Evolutionary conservation across 495 filamentous ascomycete genomes (phyloP), one percentile per base, ranked within the genome.

Genomic region (Annulohypoxylon maeteangense): DNA sequence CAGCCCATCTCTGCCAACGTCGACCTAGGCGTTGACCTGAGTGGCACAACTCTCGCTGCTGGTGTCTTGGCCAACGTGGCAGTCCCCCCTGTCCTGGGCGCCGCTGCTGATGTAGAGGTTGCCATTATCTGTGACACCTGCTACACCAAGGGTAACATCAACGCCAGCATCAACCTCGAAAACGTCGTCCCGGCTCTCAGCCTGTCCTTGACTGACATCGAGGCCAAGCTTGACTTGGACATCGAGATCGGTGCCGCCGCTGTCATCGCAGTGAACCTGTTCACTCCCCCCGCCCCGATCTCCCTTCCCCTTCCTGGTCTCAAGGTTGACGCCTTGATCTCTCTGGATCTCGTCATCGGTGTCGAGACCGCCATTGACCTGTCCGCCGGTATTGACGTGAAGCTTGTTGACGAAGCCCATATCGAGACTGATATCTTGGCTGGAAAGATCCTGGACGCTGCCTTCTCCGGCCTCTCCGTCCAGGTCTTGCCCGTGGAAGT

Each of bases 271-370:
- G 62, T 81, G 67, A 80, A 78, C 71, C 78, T 81, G 1, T 78
- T 78, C 66, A 67, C 76, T 1, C 75, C 79, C 11, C 45, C 68
- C 25, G 42, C 58, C 10, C 76, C 76, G 7, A 62, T 78, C 45
- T 71, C 70, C 1, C 68, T 81, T 0, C 76, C 76, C 5, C 71
- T 81, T 0, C 74, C 76, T 2, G 79, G 79, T 29, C 57, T 79
- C 23, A 76, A 76, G 51, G 65, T 83, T 42, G 81, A 81, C 4
- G 67, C 81, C 4, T 59, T 81, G 4, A 72, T 83, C 53, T 74
- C 72, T 47, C 67, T 83, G 16, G 81, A 83, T 55, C 75, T 83
- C 14, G 67, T 83, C 34, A 73, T 83, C 51, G 77, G 79, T 68
- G 65, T 81, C 53, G 69, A 77, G 38, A 78, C 75, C 14, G 75